Base-by-base conservation (phyloP, 2,329 filamentous ascomycete species). In the Didymella pomorum region DNA sequence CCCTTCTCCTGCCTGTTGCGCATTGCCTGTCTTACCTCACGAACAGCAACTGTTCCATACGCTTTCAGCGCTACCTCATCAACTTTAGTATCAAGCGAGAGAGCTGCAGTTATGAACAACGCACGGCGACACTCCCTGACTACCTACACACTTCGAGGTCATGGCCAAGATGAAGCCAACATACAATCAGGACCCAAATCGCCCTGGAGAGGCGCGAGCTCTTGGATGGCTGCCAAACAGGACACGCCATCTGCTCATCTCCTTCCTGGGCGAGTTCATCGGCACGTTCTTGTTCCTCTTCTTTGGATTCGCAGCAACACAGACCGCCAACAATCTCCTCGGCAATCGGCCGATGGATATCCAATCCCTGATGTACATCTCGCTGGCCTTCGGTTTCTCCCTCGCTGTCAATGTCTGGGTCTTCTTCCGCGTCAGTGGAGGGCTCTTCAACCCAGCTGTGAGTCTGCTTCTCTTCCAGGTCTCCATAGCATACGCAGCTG, bases 211-310 rank as follows among this genome's bases (percentile, higher is more conserved):
- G 66, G 73, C 67, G 43, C 78, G 78, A 20, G 74, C 75, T 49
- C 69, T 79, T 47, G 70, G 72, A 63, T 81, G 79, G 74, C 70
- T 82, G 47, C 79, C 81, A 5, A 81, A 82, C 64, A 69, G 67
- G 53, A 48, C 67, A 42, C 73, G 75, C 57, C 78, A 81, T 65
- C 71, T 82, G 54, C 68, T 82, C 64, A 73, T 82, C 58, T 78
- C 80, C 54, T 79, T 79, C 73, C 56, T 80, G 18, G 81, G 80
- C 21, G 77, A 79, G 43, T 74, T 77, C 43, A 68, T 77, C 4
- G 77, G 77, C 37, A 79, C 77, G 1, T 76, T 72, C 35, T 62
- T 78, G 58, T 79, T 79, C 63, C 62, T 79, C 2, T 78, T 76
- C 68, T 78, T 78, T 46, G 75, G 75, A 8, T 78, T 77, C 51